These are phyloP conservation scores for Cyphellophora europaea DNA, from an alignment of 2,329 filamentous ascomycete genomes.

Conservation along the genomic window DNA sequence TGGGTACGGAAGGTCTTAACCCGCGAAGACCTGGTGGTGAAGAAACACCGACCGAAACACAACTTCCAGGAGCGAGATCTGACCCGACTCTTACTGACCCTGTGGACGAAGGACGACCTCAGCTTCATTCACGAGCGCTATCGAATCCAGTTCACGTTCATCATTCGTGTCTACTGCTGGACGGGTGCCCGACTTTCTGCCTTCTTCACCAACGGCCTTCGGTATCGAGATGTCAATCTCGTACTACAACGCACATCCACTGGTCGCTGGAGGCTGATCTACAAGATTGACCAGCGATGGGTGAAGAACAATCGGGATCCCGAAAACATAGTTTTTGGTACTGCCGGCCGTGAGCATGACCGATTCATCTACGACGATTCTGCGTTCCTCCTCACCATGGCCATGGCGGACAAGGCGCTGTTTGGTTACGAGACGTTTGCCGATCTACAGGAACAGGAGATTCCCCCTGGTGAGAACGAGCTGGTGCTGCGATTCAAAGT, in stretches of 20 bases:
- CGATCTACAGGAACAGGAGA: constrained; percentile 7
- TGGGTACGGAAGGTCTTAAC: constrained; percentile 4
- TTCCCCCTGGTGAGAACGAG: constrained; percentile 7
- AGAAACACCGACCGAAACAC: constrained; percentile 3
- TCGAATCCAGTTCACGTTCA: constrained; percentile 7
- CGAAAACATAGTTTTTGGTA: constrained; percentile 6
- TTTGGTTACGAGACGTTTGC: constrained; percentile 7
- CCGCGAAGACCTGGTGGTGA: constrained; percentile 3
- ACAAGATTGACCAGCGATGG: constrained; percentile 11
- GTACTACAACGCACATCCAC: constrained; percentile 6
- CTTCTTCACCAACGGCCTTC: constrained; percentile 5
- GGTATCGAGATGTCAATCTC: constrained; percentile 6
- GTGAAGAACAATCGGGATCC: constrained; percentile 15
- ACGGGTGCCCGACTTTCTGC: constrained; percentile 3
- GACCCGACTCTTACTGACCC: constrained; percentile 1
- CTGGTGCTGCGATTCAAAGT: constrained; percentile 5
- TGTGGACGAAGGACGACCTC: constrained; percentile 6
- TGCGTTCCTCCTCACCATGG: constrained; percentile 7
- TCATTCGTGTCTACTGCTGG: constrained; percentile 7
- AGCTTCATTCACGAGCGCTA: constrained; percentile 4
- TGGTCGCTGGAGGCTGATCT: constrained; percentile 9
- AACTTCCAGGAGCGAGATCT: constrained; percentile 4
- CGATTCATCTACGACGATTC: constrained; percentile 9
- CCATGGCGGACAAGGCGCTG: constrained; percentile 8
- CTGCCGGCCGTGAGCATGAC: constrained; percentile 4